These are phyloP conservation scores for Xanthoconium purpureum DNA, from an alignment of 768 basidiomycete species.

Conservation along the genomic window DNA sequence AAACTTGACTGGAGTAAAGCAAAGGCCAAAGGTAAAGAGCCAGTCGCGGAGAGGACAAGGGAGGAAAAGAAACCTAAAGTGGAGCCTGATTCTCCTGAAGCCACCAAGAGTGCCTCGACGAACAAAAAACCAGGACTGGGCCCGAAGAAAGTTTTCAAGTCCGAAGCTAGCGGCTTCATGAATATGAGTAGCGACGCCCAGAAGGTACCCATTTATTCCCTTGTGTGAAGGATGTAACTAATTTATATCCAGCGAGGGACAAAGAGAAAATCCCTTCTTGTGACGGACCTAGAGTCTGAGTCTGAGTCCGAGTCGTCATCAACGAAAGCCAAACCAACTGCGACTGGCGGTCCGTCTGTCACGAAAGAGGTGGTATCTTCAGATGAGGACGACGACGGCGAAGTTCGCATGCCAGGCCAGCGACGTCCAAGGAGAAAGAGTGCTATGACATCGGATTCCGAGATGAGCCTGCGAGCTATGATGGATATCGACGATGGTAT, in stretches of 20 bases:
- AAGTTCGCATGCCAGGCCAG: slow-evolving; percentile 20
- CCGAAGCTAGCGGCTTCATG: not conserved
- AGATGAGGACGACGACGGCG: slow-evolving; percentile 54
- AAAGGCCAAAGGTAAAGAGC: slow-evolving; percentile 40
- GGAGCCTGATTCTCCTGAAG: not conserved
- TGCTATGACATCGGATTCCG: slow-evolving; percentile 42
- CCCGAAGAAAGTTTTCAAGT: slow-evolving; percentile 1
- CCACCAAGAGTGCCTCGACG: not conserved
- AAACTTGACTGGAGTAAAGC: slow-evolving; percentile 65
- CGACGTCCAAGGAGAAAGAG: slow-evolving; percentile 34
- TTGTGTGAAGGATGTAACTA: not conserved
- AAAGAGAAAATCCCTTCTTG: slow-evolving; percentile 44
- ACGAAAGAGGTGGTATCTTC: slow-evolving; percentile 53
- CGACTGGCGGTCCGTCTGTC: slow-evolving; percentile 22
- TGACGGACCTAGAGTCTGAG: slow-evolving; percentile 28
- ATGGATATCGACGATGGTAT: slow-evolving; percentile 79
- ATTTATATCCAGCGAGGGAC: slow-evolving; percentile 33
- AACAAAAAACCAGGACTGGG: not conserved
- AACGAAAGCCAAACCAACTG: slow-evolving; percentile 9
- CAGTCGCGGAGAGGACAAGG: slow-evolving; percentile 2
- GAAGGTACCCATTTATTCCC: slow-evolving; percentile 1
- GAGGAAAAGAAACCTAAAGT: slow-evolving; percentile 20
- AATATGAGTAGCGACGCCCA: not conserved
- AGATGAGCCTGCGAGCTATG: slow-evolving; percentile 49
- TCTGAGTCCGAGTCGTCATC: slow-evolving; percentile 11